A percentile compares a stretch with the other conserved stretches of the same genome.
These are phyloP conservation scores for Pneumocystis carinii DNA, from an alignment of 1,139 yeast species.

Conservation along the genomic window DNA sequence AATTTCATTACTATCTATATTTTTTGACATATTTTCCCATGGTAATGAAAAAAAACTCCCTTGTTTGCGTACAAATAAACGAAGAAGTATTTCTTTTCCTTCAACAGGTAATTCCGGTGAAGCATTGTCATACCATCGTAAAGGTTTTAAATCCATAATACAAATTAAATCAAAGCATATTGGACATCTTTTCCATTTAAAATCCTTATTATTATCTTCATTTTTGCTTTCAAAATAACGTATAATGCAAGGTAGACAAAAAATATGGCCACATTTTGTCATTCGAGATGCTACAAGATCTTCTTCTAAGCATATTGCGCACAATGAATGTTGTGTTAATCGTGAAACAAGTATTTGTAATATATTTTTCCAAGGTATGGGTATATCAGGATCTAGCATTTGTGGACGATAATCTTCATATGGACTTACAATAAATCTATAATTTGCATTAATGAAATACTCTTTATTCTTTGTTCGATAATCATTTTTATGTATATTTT, in stretches of 20 bases:
- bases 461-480: slow-evolving; percentile 45
- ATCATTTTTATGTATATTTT: slow-evolving; percentile 2
- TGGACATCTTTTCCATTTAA: slow-evolving; percentile 62
- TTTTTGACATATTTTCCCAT: slow-evolving; percentile 19
- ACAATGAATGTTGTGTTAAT: slow-evolving; percentile 39
- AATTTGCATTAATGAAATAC: slow-evolving; percentile 69
- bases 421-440: slow-evolving; percentile 63
- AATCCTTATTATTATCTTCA: slow-evolving; percentile 6
- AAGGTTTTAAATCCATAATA: slow-evolving; percentile 51
- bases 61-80: slow-evolving; percentile 57
- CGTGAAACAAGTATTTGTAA: slow-evolving; percentile 58
- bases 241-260: slow-evolving; percentile 70
- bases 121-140: slow-evolving; percentile 40
- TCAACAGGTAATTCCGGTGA: slow-evolving; percentile 48
- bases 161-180: slow-evolving; percentile 59
- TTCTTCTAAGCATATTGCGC: slow-evolving; percentile 84
- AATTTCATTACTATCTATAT: slow-evolving; percentile 14
- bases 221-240: slow-evolving; percentile 40
- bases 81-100: slow-evolving; percentile 45
- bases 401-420: slow-evolving; percentile 42
- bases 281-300: slow-evolving; percentile 84
- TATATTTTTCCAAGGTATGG: slow-evolving; percentile 47
- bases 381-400: slow-evolving; percentile 56
- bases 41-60: slow-evolving; percentile 54
- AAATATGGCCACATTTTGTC: slow-evolving; percentile 87